A percentile compares a stretch with the other conserved stretches of the same genome.
Evolutionary conservation across 2,329 filamentous ascomycete species (phyloP).

Genomic region (Calonectria pseudoturangicola): DNA sequence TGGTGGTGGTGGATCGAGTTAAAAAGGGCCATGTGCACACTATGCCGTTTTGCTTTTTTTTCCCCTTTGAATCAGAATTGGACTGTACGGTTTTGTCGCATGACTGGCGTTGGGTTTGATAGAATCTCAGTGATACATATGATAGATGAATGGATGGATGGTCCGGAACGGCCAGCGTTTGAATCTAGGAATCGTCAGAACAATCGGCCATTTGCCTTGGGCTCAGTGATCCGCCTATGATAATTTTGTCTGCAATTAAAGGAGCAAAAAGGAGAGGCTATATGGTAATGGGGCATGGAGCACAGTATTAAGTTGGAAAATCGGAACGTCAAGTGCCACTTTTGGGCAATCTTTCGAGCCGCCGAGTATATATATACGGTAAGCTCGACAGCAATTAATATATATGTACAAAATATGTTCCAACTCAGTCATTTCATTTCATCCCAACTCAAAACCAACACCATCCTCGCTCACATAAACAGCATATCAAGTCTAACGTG

Average conservation of each 20-base stretch:
- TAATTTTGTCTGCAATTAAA: background rate
- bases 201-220: background rate
- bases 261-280: too few species aligned
- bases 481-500: constrained; percentile 17
- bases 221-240: too few species aligned
- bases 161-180: constrained; percentile 23
- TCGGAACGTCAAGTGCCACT: constrained; percentile 43
- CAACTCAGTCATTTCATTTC: constrained; percentile 42
- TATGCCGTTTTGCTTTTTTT: constrained; percentile 21
- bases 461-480: constrained; percentile 43
- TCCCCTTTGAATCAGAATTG: constrained; percentile 3
- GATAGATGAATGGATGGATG: constrained; percentile 42
- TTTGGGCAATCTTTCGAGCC: constrained; percentile 40
- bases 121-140: constrained; percentile 45
- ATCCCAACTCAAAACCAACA: constrained; percentile 43
- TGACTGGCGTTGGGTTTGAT: constrained; percentile 53
- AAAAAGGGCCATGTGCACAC: constrained; percentile 26
- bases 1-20: constrained; percentile 51
- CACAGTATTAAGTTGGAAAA: constrained; percentile 21
- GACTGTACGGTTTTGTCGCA: constrained; percentile 50
- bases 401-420: constrained; percentile 46
- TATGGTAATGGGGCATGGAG: background rate
- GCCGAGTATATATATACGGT: constrained; percentile 38
- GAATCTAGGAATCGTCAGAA: constrained; percentile 18
- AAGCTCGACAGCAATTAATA: constrained; percentile 50